A percentile compares a stretch with the other conserved stretches of the same genome.
These are phyloP conservation scores for Yamadazyma triangularis DNA, from an alignment of 1,139 yeast genomes.

Conservation along the genomic window DNA sequence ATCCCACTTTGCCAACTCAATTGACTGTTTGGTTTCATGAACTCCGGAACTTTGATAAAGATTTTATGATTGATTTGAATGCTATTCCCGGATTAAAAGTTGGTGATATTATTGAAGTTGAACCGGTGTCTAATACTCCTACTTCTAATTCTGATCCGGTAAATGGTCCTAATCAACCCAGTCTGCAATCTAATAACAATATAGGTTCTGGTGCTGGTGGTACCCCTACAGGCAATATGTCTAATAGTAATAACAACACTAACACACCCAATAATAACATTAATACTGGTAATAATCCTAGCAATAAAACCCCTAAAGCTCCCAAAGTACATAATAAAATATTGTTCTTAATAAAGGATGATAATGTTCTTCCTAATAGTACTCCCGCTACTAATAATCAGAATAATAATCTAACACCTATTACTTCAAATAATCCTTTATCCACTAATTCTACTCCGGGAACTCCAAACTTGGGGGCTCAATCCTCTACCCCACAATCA, in stretches of 20 bases:
- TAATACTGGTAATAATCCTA: not conserved
- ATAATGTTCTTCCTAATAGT: constrained; percentile 2
- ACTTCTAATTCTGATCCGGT: not conserved
- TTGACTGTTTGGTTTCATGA: constrained; percentile 77
- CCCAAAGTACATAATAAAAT: constrained; percentile 7
- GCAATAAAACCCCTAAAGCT: constrained; percentile 1
- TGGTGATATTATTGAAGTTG: constrained; percentile 74
- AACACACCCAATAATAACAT: too few relatives aligned
- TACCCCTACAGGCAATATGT: too few relatives aligned
- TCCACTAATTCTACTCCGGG: constrained; percentile 5
- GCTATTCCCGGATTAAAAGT: constrained; percentile 51
- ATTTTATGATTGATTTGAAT: constrained; percentile 57
- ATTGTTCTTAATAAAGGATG: constrained; percentile 6
- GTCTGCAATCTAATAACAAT: too few relatives aligned
- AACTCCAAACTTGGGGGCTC: constrained; percentile 2
- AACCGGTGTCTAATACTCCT: constrained; percentile 6
- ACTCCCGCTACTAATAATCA: not conserved
- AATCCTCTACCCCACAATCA: constrained; percentile 1
- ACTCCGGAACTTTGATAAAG: constrained; percentile 49
- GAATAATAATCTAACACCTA: constrained; percentile 2
- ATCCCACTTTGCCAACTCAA: constrained; percentile 26
- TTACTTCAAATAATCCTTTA: constrained; percentile 1
- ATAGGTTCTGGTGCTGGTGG: too few relatives aligned
- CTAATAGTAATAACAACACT: not conserved
- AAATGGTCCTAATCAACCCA: constrained; percentile 1